Evolutionary conservation across 768 basidiomycete species (phyloP), one percentile per base, ranked within the genome.

Genomic region (Trametes cubensis): DNA sequence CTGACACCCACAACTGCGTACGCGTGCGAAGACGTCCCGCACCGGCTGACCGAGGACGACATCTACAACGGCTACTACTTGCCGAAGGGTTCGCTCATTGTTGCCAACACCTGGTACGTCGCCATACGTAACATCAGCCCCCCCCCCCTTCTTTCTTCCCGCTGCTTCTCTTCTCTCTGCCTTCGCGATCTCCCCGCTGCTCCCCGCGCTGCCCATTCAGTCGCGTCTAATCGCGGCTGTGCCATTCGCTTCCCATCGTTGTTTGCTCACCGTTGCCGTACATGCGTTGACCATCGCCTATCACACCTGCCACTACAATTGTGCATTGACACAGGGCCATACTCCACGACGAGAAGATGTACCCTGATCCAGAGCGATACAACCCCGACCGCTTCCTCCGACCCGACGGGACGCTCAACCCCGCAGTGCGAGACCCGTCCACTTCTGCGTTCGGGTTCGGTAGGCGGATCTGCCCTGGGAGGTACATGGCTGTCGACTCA

Each of bases 361-460:
- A 78, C 55, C 61, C 62, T 6, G 73, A 71, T 26, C 75, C 78
- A 1, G 67, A 69, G 63, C 67, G 64, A 17, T 80, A 77, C 71
- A 57, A 71, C 42, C 79, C 79, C 21, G 75, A 75, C 42, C 72
- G 79, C 47, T 80, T 78, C 71, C 46, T 79, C 49, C 23, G 69
- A 59, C 20, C 74, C 18, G 74, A 80, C 57, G 79, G 78, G 20
- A 73, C 76, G 21, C 68, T 77, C 49, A 68, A 77, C 39, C 50
- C 62, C 17, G 60, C 65, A 5, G 61, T 76, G 41, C 70, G 71
- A 21, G 73, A 75, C 57, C 76, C 76, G 6, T 65, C 65, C 1
- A 58, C 66, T 2, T 65, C 70, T 34, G 73, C 73, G 15, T 78
- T 78, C 34, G 75, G 76, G 6, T 78, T 76, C 61, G 78, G 78